Evolutionary conservation across 768 basidiomycete species (phyloP).

Genomic region (Agrocybe pediades): DNA sequence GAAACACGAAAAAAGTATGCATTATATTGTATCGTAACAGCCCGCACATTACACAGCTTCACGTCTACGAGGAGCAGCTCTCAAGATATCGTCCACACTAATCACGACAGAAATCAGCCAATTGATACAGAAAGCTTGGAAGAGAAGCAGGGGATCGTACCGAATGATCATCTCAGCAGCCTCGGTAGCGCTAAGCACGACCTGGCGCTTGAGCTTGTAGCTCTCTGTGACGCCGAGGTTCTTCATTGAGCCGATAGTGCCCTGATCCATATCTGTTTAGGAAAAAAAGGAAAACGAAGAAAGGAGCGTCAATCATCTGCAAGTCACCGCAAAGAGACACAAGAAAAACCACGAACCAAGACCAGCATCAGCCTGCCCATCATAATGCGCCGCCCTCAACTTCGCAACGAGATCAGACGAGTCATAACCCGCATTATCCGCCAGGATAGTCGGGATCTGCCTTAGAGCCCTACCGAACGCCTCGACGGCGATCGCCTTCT

Average conservation of each 20-base stretch:
- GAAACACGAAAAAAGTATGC: too few species aligned
- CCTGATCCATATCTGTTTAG: slow-evolving; percentile 88
- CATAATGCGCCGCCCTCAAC: slow-evolving; percentile 92
- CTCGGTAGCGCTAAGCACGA: slow-evolving; percentile 91
- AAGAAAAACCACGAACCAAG: slow-evolving; percentile 58
- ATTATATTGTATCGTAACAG: neutral
- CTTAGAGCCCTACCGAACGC: slow-evolving; percentile 87
- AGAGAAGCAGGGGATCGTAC: slow-evolving; percentile 39
- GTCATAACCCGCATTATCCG: slow-evolving; percentile 98
- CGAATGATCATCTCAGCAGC: slow-evolving; percentile 99
- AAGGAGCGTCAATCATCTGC: neutral
- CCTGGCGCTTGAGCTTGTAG: slow-evolving; percentile 96
- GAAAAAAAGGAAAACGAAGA: too few species aligned
- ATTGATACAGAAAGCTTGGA: neutral
- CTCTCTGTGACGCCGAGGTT: slow-evolving; percentile 91
- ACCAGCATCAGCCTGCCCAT: slow-evolving; percentile 83
- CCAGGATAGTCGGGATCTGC: slow-evolving; percentile 95
- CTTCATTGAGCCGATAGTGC: slow-evolving; percentile 85
- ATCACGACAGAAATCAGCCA: neutral
- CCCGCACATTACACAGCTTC: slow-evolving; percentile 54
- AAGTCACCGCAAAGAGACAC: neutral
- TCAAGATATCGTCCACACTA: slow-evolving; percentile 91
- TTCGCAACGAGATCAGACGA: slow-evolving; percentile 93
- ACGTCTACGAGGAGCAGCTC: slow-evolving; percentile 81
- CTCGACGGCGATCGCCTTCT: slow-evolving; percentile 95